A percentile compares a stretch with the other conserved stretches of the same genome.
phyloP scores from a whole-genome alignment of 106 monocot genomes.

The Acorus gramineus region DNA sequence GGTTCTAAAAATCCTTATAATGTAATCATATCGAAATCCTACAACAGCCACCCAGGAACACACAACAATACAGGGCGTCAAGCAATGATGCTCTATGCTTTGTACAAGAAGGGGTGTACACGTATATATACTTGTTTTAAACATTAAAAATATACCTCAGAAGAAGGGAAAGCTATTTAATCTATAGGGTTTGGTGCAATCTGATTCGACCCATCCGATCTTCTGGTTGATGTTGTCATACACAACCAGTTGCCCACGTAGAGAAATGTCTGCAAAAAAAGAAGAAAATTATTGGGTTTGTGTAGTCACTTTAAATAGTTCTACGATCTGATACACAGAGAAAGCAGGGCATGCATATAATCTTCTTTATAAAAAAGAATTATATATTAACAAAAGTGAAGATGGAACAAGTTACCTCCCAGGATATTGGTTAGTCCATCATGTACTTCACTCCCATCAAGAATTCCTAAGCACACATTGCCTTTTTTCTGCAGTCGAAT shows the following conservation, averaged over 20 bases:
- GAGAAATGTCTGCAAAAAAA: slow-evolving; percentile 52
- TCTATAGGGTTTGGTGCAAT: slow-evolving; percentile 46
- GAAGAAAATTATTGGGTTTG: no score
- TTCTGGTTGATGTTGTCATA: slow-evolving; percentile 57
- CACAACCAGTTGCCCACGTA: slow-evolving; percentile 55
- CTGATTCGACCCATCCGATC: slow-evolving; percentile 58
- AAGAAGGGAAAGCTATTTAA: slow-evolving; percentile 38
- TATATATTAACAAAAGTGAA: not conserved
- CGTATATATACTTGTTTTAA: no score
- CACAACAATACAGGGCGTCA: no score
- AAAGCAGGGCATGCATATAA: not conserved
- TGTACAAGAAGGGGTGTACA: no score
- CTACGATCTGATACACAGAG: not conserved
- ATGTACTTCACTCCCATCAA: slow-evolving; percentile 57
- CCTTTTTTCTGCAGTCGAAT: slow-evolving; percentile 47
- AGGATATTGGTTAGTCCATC: slow-evolving; percentile 67
- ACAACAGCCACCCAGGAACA: no score
- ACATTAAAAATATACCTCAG: slow-evolving; percentile 4
- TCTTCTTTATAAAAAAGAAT: not conserved
- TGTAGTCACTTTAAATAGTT: no score
- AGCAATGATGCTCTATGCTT: no score
- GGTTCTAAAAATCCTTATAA: no score
- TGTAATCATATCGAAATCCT: no score
- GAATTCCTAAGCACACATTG: slow-evolving; percentile 74
- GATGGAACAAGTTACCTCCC: slow-evolving; percentile 39